Conservation (phyloP, 2,329 filamentous ascomycete genomes). For the Colletotrichum ledebouriae region DNA sequence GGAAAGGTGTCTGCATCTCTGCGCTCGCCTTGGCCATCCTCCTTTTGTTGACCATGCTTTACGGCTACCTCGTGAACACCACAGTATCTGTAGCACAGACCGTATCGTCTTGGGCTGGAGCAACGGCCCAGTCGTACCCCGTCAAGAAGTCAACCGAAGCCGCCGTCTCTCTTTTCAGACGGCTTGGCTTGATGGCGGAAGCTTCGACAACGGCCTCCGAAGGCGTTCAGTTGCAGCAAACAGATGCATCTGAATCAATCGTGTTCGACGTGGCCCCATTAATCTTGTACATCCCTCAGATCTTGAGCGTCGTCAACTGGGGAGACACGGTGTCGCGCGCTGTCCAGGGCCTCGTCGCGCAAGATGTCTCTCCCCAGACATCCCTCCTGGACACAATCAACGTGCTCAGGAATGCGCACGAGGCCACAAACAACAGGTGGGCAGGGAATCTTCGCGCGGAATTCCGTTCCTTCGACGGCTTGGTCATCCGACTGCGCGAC, state of each 20-base stretch:
- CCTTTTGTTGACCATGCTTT: neutral
- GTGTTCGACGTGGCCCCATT: neutral
- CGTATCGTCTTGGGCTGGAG: neutral
- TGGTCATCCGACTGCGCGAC: neutral
- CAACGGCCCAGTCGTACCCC: neutral
- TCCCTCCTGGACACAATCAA: neutral
- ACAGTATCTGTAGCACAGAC: neutral
- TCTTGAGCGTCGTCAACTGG: neutral
- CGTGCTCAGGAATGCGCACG: neutral
- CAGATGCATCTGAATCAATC: neutral
- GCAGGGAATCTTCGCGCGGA: neutral
- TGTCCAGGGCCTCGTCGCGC: neutral
- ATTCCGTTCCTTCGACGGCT: neutral
- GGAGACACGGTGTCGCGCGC: neutral
- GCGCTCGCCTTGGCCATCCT: neutral
- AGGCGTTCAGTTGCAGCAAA: neutral
- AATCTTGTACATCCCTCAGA: neutral
- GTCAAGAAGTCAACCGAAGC: neutral
- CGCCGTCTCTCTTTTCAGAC: neutral
- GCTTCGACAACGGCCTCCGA: neutral
- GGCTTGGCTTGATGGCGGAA: neutral
- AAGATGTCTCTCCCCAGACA: neutral
- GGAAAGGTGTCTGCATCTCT: neutral
- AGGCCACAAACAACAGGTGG: neutral
- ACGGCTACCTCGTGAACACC: neutral